phyloP scores from a whole-genome alignment of 176 grass and related monocot genomes.

The Poa pratensis region DNA sequence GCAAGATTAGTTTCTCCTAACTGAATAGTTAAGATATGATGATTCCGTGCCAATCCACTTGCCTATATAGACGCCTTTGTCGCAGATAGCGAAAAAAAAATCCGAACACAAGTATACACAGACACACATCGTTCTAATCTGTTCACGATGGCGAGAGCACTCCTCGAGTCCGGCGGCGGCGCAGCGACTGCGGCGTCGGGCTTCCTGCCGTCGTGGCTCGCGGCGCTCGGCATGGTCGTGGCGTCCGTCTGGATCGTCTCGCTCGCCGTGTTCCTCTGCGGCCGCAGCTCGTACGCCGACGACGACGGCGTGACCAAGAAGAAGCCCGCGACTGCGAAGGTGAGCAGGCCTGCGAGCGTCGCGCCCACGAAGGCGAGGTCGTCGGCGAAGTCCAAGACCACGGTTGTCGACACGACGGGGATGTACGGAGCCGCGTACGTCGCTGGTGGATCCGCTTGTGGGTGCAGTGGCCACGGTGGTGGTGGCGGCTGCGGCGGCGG shows the following conservation, averaged over 20 bases:
- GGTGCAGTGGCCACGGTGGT: background rate
- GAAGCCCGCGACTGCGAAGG: background rate
- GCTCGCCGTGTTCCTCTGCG: constrained; percentile 54
- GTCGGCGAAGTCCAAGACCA: background rate
- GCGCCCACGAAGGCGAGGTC: background rate
- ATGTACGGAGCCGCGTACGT: background rate
- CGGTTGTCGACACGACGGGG: background rate
- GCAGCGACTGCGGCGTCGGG: background rate
- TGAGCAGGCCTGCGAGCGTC: background rate
- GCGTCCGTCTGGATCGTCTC: constrained; percentile 10
- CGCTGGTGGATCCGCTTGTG: background rate
- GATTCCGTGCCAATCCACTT: background rate
- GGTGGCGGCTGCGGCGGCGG: background rate
- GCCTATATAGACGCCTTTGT: constrained; percentile 2
- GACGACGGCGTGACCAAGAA: constrained; percentile 7
- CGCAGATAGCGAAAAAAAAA: background rate
- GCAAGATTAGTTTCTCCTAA: background rate
- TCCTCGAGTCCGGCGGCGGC: background rate
- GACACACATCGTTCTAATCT: background rate
- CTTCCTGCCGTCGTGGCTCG: background rate
- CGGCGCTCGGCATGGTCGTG: constrained; percentile 31
- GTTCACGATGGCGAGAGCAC: constrained; percentile 32
- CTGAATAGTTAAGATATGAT: background rate
- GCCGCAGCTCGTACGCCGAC: background rate
- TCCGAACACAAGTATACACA: background rate